Evolutionary conservation across 768 basidiomycete species (phyloP), one percentile per base, ranked within the genome.

Genomic region (Lactarius evosmus): DNA sequence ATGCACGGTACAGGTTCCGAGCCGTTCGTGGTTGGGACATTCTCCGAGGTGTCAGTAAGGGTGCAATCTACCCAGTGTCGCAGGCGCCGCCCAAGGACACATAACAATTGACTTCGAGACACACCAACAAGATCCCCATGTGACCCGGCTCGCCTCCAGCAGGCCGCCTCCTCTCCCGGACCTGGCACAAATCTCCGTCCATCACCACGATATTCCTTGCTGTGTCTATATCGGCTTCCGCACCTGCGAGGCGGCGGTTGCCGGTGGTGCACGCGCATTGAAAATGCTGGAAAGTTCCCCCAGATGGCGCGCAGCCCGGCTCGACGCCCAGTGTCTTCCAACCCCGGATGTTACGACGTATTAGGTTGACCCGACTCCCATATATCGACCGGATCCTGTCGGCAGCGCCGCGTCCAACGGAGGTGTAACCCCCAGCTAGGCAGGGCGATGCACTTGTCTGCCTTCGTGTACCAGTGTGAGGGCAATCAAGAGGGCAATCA

Each of bases 151-250:
- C 87, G 71, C 70, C 78, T 92, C 66, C 85, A 88, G 14, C 79
- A 85, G 53, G 79, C n/a, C n/a, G n/a, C n/a, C n/a, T 81, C 69
- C 81, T 91, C 49, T 87, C 87, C 33, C 85, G 85, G 67, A 80
- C 77, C 64, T 91, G 86, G 85, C 72, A 91, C 71, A 85, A 85
- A 66, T 78, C 88, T 68, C 72, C 92, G 17, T 79, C 85, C 29
- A 84, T 85, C 69, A 76, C 92, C 61, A 78, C 85, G 19, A 74
- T 90, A 84, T 71, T 90, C 89, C 0, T 85, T 92, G 72, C 79
- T 92, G 63, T 93, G 88, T 89, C 75, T 92, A 4, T 89, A 83
- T 74, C 85, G 85, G 71, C 82, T 85, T 4, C 87, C 87, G 74
- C 80, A 85, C 67, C 70, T 77, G 9, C 75, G 74, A 0, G 89